Evolutionary conservation across 371 early-diverging fungal species (phyloP).

Genomic region (Syncephalastrum sp.): DNA sequence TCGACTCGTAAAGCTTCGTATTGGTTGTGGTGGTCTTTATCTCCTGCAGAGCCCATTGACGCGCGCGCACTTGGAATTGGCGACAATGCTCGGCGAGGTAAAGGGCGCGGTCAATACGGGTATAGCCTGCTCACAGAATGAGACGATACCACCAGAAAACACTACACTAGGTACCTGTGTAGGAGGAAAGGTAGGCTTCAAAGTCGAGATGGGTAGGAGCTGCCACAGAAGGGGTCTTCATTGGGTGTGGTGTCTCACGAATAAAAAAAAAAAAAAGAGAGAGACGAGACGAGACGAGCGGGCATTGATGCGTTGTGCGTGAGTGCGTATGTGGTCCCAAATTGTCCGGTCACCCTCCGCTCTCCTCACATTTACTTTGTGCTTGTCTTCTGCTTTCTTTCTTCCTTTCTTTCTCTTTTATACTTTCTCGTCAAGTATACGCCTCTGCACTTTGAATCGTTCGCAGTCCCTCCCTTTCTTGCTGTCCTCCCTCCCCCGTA

Average conservation of each 20-base stretch:
- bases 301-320: no score
- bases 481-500: constrained; percentile 1
- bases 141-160: not conserved
- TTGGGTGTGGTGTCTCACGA: no score
- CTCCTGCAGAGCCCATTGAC: constrained; percentile 59
- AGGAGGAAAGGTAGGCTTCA: constrained; percentile 66
- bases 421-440: not conserved
- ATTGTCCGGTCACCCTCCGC: no score
- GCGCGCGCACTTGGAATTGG: constrained; percentile 66
- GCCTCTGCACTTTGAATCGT: not conserved
- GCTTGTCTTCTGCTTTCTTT: not conserved
- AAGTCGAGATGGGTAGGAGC: constrained; percentile 56
- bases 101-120: constrained; percentile 68
- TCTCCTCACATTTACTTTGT: no score
- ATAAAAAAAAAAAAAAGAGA: no score
- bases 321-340: no score
- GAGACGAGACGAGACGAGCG: no score
- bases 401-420: not conserved
- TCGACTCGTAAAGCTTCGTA: constrained; percentile 45
- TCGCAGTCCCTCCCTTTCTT: constrained; percentile 2
- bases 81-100: constrained; percentile 79
- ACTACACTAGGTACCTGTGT: constrained; percentile 48
- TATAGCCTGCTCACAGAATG: constrained; percentile 47
- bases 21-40: constrained; percentile 55
- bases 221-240: no score